These are phyloP conservation scores for Mortierella polycephala DNA, from an alignment of 371 early-diverging fungal species.

Conservation along the genomic window DNA sequence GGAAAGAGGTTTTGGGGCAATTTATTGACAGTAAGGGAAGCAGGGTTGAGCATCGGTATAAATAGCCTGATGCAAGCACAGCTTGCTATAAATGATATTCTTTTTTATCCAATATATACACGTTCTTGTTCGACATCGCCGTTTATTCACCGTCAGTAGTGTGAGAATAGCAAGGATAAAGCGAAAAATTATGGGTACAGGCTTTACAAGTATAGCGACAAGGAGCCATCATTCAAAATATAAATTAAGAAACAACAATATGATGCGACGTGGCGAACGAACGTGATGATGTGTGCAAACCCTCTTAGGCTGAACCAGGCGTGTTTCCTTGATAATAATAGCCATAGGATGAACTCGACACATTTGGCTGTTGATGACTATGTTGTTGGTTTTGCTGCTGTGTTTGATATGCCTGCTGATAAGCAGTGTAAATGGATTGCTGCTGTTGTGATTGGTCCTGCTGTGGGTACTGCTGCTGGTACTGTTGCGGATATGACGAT, in stretches of 20 bases:
- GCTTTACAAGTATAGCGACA: no score
- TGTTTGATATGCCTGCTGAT: slow-evolving; percentile 14
- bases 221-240: no score
- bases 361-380: slow-evolving; percentile 1
- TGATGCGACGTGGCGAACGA: not conserved
- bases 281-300: not conserved
- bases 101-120: no score
- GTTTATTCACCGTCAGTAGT: no score
- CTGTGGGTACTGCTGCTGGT: slow-evolving; percentile 1
- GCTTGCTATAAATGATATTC: no score
- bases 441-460: slow-evolving; percentile 16
- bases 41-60: no score
- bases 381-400: slow-evolving; percentile 17
- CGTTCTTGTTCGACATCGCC: no score
- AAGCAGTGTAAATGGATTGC: slow-evolving; percentile 12
- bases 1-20: no score
- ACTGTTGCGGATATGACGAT: not conserved
- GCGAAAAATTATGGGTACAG: no score
- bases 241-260: no score
- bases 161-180: no score
- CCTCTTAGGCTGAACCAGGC: not conserved
- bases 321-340: slow-evolving; percentile 16
- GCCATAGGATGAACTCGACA: slow-evolving; percentile 1
- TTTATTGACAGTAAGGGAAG: not conserved
- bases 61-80: no score